phyloP scores from a whole-genome alignment of 352 stramenopile species.

The Pythium plurisporium region DNA sequence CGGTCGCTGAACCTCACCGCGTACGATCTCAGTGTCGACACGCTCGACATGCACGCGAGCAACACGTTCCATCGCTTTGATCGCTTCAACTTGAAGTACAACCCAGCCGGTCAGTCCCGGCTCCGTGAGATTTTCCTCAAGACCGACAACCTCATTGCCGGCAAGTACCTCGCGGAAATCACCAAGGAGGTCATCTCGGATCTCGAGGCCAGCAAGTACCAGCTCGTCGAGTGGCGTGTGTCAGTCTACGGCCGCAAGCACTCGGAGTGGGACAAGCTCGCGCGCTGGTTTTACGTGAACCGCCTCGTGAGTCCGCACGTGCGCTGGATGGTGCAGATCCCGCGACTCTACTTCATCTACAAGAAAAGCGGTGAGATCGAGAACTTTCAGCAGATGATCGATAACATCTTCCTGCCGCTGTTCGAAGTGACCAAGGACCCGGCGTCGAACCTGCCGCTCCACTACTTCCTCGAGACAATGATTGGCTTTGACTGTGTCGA shows the following conservation, averaged over 20 bases:
- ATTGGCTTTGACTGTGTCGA: conserved; percentile 99
- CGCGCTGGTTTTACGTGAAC: conserved; percentile 96
- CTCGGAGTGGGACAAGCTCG: conserved; percentile 96
- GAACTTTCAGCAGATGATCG: conserved; percentile 97
- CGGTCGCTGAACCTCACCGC: conserved; percentile 91
- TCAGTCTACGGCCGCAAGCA: conserved; percentile 92
- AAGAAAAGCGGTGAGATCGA: conserved; percentile 88
- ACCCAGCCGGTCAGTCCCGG: conserved; percentile 91
- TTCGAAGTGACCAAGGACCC: conserved; percentile 97
- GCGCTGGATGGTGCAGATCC: conserved; percentile 98
- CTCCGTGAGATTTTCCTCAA: conserved; percentile 99
- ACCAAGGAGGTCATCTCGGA: conserved; percentile 93
- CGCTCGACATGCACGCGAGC: conserved; percentile 98
- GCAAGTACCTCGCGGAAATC: conserved; percentile 94
- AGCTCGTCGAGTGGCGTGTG: conserved; percentile 94
- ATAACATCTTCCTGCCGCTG: conserved; percentile 97
- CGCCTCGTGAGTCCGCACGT: conserved; percentile 90
- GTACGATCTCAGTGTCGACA: conserved; percentile 98
- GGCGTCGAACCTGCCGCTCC: conserved; percentile 85
- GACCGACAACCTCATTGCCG: conserved; percentile 96
- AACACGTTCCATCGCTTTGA: conserved; percentile 99
- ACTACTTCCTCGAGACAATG: conserved; percentile 93
- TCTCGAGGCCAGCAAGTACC: conserved; percentile 90
- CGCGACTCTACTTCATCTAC: conserved; percentile 97
- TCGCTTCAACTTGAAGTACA: conserved; percentile 99